Percentiles rank a stretch among this genome's conserved stretches.
Conservation (phyloP, 164 flowering plant species). For the Sedum album region DNA sequence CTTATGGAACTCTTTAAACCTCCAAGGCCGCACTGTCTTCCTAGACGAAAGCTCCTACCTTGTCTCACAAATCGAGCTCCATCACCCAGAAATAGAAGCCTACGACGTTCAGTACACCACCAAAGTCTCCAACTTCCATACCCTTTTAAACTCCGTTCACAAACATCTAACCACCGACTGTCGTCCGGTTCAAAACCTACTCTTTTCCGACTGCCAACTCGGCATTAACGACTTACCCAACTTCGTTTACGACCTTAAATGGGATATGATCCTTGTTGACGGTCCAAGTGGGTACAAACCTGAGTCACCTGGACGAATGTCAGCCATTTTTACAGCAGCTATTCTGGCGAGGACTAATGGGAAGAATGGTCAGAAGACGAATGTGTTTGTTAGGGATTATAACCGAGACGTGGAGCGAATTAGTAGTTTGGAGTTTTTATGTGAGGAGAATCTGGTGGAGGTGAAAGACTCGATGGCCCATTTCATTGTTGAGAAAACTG, state of each 20-base stretch:
- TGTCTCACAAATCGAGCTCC: slow-evolving; percentile 40
- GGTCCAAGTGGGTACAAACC: slow-evolving; percentile 46
- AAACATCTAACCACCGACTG: slow-evolving; percentile 27
- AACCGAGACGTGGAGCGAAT: slow-evolving; percentile 40
- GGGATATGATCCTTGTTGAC: slow-evolving; percentile 58
- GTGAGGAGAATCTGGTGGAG: slow-evolving; percentile 42
- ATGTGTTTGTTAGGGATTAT: slow-evolving; percentile 53
- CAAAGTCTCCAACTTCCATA: slow-evolving; percentile 21
- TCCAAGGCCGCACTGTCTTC: slow-evolving; percentile 64
- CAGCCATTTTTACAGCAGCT: slow-evolving; percentile 47
- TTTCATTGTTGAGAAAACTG: slow-evolving; percentile 25
- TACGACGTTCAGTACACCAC: slow-evolving; percentile 79
- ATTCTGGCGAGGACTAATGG: slow-evolving; percentile 50
- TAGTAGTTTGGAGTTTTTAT: slow-evolving; percentile 47
- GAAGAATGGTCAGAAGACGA: slow-evolving; percentile 19
- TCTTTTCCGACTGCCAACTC: slow-evolving; percentile 55
- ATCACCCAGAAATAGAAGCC: slow-evolving; percentile 55
- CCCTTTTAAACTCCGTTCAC: slow-evolving; percentile 18
- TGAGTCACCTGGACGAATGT: slow-evolving; percentile 49
- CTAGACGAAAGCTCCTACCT: slow-evolving; percentile 64
- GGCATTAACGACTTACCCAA: slow-evolving; percentile 58
- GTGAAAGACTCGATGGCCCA: slow-evolving; percentile 33
- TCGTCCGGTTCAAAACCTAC: slow-evolving; percentile 50
- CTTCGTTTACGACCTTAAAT: slow-evolving; percentile 39
- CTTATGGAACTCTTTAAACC: slow-evolving; percentile 67